Evolutionary conservation across 2,329 filamentous ascomycete species (phyloP), one percentile per base, ranked within the genome.

Genomic region (Helicocarpus griseus): DNA sequence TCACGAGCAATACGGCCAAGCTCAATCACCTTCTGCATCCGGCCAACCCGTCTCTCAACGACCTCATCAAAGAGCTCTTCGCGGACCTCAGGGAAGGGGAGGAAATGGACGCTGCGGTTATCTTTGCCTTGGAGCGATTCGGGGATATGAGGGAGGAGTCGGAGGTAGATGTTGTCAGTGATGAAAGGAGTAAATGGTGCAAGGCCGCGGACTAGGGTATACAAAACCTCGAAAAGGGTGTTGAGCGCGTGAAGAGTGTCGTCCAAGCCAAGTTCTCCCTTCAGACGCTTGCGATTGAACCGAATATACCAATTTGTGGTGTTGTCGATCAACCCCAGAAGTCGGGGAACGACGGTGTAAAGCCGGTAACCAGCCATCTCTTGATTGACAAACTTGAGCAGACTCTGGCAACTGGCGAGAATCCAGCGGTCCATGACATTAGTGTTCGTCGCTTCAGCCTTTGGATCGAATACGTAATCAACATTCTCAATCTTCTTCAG

Each of bases 261-360:
- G 13, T 90, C 80, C 22, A 88, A 70, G 17, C 89, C 89, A 57
- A 88, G 83, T 65, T 94, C 89, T 40, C 90, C 90, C 81, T 95
- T 96, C 58, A 95, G 77, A 50, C 90, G 82, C 68, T 87, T 87
- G 50, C 90, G 81, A 75, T 96, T 96, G 75, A 95, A 94, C 55
- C 89, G 81, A 67, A 96, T 96, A 71, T 96, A 96, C 90, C 90
- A 96, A 71, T 97, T 97, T n/a, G 90, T 96, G 3, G 87, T 89
- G 70, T 94, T 89, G 63, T 96, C 91, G 58, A 96, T 94, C 62
- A 95, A 79, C 53, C 79, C 79, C 17, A 95, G 78, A 54, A 97
- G 73, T 56, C 87, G 80, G 6, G 90, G 90, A 41, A 95, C 89
- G 41, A 97, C 91, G 1, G 90, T 97, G 70, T 96, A 97, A 33